phyloP scores from a whole-genome alignment of 1,284 basidiomycete genomes.

The Termitomyces sp. region DNA sequence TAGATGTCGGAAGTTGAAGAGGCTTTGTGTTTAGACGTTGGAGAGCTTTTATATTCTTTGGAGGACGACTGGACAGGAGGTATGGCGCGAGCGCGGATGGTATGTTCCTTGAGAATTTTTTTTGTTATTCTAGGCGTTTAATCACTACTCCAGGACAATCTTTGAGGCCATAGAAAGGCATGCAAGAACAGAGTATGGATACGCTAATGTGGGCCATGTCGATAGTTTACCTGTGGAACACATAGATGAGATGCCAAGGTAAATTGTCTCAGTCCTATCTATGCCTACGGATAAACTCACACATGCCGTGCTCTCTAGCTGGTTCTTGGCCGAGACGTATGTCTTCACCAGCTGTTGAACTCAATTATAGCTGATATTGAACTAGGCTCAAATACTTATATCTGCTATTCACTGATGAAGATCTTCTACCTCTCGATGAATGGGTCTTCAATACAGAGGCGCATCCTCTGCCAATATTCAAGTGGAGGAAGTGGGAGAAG shows the following conservation, averaged over 20 bases:
- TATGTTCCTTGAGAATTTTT: conserved; percentile 44
- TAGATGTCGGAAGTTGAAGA: background rate
- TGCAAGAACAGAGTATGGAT: conserved; percentile 50
- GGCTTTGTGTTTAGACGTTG: conserved; percentile 40
- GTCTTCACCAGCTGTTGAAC: background rate
- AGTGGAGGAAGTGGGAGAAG: conserved; percentile 52
- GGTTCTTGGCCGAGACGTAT: conserved; percentile 60
- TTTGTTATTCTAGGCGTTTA: background rate
- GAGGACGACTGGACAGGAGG: conserved; percentile 60
- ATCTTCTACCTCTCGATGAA: conserved; percentile 57
- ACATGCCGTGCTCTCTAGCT: conserved; percentile 34
- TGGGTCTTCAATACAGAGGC: conserved; percentile 90
- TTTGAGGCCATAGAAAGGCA: conserved; percentile 52
- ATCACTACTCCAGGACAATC: conserved; percentile 4
- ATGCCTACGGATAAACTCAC: background rate
- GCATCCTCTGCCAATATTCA: conserved; percentile 71
- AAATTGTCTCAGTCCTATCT: background rate
- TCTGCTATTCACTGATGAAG: conserved; percentile 55
- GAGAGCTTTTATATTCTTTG: conserved; percentile 71
- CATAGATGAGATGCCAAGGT: conserved; percentile 70
- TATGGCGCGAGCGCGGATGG: conserved; percentile 76
- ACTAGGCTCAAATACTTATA: conserved; percentile 60
- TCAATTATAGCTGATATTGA: conserved; percentile 15
- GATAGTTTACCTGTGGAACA: conserved; percentile 30
- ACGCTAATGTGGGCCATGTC: conserved; percentile 51